phyloP scores from a whole-genome alignment of 106 monocot genomes.

The Dioscorea alata region DNA sequence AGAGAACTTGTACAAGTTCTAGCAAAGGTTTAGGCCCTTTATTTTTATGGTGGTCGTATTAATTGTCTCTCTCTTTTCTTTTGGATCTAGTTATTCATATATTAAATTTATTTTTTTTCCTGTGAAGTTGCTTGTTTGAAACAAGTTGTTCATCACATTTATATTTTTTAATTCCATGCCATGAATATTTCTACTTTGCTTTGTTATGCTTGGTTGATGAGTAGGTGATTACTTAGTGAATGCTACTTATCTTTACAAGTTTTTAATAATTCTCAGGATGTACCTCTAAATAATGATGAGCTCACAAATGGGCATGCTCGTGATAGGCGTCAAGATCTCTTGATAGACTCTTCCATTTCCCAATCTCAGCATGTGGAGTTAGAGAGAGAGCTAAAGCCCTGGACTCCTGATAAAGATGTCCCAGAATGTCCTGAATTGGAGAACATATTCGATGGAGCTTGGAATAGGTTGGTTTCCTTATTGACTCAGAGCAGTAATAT shows the following conservation, averaged over 20 bases:
- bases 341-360: constrained; percentile 94
- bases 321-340: constrained; percentile 65
- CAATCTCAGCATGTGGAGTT: constrained; percentile 58
- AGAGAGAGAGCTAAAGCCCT: constrained; percentile 80
- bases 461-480: constrained; percentile 48
- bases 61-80: not conserved
- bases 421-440: constrained; percentile 77
- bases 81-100: no score
- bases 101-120: no score
- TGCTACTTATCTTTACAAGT: not conserved
- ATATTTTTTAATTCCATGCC: not conserved
- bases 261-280: constrained; percentile 41
- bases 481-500: no score
- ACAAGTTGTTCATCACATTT: not conserved
- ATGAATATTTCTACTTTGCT: not conserved
- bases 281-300: constrained; percentile 49
- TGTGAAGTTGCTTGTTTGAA: not conserved
- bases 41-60: constrained; percentile 1
- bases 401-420: constrained; percentile 79
- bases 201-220: not conserved
- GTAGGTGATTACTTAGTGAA: not conserved
- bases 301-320: constrained; percentile 24
- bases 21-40: constrained; percentile 61
- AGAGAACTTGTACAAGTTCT: constrained; percentile 86
- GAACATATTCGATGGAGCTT: constrained; percentile 63